Conservation (phyloP, 768 basidiomycete species). For the Mycena vitilis region DNA sequence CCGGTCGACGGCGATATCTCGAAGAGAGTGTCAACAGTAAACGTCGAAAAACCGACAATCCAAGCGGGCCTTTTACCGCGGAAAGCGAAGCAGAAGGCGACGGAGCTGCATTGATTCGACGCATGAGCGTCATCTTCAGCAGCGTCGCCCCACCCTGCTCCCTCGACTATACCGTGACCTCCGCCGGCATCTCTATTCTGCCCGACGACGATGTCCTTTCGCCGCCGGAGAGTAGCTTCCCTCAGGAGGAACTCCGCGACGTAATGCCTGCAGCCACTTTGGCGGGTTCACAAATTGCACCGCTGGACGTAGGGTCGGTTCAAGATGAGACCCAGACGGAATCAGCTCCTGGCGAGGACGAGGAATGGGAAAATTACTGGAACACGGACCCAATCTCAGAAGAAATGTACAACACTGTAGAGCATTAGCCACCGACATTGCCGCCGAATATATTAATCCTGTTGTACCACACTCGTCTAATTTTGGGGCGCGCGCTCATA, state of each 20-base stretch:
- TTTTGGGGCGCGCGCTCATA: slow-evolving; percentile 13
- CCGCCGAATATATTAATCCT: slow-evolving; percentile 8
- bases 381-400: slow-evolving; percentile 54
- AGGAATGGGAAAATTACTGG: slow-evolving; percentile 65
- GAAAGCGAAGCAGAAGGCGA: slow-evolving; percentile 45
- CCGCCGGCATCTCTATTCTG: slow-evolving; percentile 62
- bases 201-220: slow-evolving; percentile 36
- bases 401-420: slow-evolving; percentile 43
- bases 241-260: slow-evolving; percentile 33
- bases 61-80: not conserved
- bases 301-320: slow-evolving; percentile 50
- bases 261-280: slow-evolving; percentile 8
- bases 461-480: not conserved
- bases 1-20: slow-evolving; percentile 72
- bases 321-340: slow-evolving; percentile 41
- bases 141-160: slow-evolving; percentile 66
- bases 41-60: slow-evolving; percentile 42
- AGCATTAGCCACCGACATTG: not conserved
- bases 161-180: slow-evolving; percentile 81
- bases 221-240: not conserved
- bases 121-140: slow-evolving; percentile 83
- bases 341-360: slow-evolving; percentile 42
- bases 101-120: slow-evolving; percentile 68
- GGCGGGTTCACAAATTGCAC: slow-evolving; percentile 42
- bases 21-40: slow-evolving; percentile 47